These are phyloP conservation scores for Chenopodium berlandieri DNA, from an alignment of 148 eudicot species.

Conservation along the genomic window DNA sequence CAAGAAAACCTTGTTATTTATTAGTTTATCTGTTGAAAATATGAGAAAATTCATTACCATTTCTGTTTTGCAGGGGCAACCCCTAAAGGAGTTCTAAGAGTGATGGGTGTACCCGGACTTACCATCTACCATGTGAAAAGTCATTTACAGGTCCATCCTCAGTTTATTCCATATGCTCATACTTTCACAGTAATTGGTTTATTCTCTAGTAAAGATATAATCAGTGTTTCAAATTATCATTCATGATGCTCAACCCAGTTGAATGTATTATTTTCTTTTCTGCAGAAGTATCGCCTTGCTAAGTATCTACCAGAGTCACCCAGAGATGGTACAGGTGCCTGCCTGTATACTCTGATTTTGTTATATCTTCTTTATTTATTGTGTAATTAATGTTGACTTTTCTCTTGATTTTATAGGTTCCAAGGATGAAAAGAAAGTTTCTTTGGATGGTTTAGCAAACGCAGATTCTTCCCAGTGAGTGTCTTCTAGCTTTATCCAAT, in stretches of 20 bases:
- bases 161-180: background rate
- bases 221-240: background rate
- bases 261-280: slow-evolving; percentile 7
- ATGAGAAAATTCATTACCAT: background rate
- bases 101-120: slow-evolving; percentile 76
- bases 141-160: slow-evolving; percentile 60
- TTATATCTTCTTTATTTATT: background rate
- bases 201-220: background rate
- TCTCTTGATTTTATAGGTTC: slow-evolving; percentile 38
- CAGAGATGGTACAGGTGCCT: slow-evolving; percentile 45
- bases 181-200: background rate
- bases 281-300: slow-evolving; percentile 60
- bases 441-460: slow-evolving; percentile 37
- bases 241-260: slow-evolving; percentile 9
- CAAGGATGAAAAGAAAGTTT: slow-evolving; percentile 55
- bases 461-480: slow-evolving; percentile 58
- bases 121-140: slow-evolving; percentile 83
- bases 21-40: background rate
- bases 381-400: background rate
- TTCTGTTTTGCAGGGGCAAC: slow-evolving; percentile 56
- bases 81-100: slow-evolving; percentile 76
- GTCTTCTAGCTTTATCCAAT: slow-evolving; percentile 4
- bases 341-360: background rate
- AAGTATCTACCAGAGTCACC: slow-evolving; percentile 64
- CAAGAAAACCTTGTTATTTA: background rate